Percentiles rank a stretch among this genome's conserved stretches.
Conservation (phyloP, 116 monocot genomes). For the Cymodocea nodosa region DNA sequence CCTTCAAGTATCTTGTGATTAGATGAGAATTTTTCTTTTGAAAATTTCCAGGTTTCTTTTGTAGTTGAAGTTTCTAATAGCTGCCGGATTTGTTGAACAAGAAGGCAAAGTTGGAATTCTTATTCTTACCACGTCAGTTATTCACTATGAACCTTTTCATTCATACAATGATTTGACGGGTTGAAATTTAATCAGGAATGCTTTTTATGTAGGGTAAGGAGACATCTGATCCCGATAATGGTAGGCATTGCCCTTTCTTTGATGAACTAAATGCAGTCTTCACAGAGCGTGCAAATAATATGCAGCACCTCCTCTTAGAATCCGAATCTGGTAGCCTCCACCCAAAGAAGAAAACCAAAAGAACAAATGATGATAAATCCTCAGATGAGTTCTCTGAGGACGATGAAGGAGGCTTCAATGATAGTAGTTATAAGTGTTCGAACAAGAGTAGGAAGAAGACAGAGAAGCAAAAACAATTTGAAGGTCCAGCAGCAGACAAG, state of each 20-base stretch:
- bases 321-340: conserved; percentile 28
- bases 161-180: too few relatives aligned
- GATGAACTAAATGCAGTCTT: conserved; percentile 72
- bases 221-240: conserved; percentile 54
- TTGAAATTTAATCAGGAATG: not conserved
- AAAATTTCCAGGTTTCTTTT: too few relatives aligned
- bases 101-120: too few relatives aligned
- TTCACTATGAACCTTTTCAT: too few relatives aligned
- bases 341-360: conserved; percentile 59
- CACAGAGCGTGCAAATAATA: conserved; percentile 49
- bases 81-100: too few relatives aligned
- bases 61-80: too few relatives aligned
- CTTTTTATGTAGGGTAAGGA: conserved; percentile 46
- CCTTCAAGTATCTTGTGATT: too few relatives aligned
- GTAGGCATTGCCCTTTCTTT: conserved; percentile 78
- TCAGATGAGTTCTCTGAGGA: conserved; percentile 51
- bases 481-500: conserved; percentile 16
- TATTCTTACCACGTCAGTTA: too few relatives aligned
- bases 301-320: conserved; percentile 39
- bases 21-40: too few relatives aligned
- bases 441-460: conserved; percentile 30
- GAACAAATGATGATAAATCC: conserved; percentile 34
- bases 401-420: conserved; percentile 38
- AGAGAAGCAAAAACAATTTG: conserved; percentile 20
- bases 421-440: conserved; percentile 39